Evolutionary conservation across 106 monocot species (phyloP).

Genomic region (Hemerocallis citrina): DNA sequence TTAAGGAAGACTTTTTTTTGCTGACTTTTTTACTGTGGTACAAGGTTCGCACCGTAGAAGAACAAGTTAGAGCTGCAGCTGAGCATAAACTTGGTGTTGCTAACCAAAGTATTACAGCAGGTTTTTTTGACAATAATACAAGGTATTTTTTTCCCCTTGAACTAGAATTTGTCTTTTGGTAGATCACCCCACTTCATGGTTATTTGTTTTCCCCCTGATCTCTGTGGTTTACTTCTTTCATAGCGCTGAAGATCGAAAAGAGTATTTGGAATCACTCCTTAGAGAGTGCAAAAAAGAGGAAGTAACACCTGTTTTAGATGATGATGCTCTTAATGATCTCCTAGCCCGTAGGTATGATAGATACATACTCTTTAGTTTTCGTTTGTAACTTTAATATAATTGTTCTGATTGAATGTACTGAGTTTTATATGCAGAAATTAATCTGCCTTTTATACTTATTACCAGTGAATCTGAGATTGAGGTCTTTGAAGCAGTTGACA

Average conservation of each 20-base stretch:
- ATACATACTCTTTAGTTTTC: background rate
- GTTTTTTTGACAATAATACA: conserved; percentile 98
- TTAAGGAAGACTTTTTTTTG: too few relatives aligned
- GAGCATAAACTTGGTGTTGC: conserved; percentile 99
- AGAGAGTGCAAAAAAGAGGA: conserved; percentile 99
- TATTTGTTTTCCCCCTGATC: background rate
- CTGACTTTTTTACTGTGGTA: conserved; percentile 1
- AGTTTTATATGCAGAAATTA: background rate
- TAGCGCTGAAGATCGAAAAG: conserved; percentile 99
- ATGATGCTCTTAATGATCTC: conserved; percentile 95
- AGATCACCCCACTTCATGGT: background rate
- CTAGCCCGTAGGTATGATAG: conserved; percentile 72
- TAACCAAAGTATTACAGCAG: conserved; percentile 99
- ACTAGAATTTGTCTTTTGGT: background rate
- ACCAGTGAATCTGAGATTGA: conserved; percentile 94
- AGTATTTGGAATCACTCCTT: conserved; percentile 94
- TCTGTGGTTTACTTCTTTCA: conserved; percentile 6
- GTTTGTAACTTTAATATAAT: background rate
- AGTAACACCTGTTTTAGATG: conserved; percentile 86
- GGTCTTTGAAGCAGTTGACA: conserved; percentile 86
- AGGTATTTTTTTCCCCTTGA: conserved; percentile 38
- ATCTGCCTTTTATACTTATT: conserved; percentile 5
- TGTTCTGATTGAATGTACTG: background rate
- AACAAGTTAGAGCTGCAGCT: conserved; percentile 98
- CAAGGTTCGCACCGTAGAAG: conserved; percentile 90